Base-by-base conservation (phyloP, 352 stramenopile genomes). In the Globisporangium paroecandrum region DNA sequence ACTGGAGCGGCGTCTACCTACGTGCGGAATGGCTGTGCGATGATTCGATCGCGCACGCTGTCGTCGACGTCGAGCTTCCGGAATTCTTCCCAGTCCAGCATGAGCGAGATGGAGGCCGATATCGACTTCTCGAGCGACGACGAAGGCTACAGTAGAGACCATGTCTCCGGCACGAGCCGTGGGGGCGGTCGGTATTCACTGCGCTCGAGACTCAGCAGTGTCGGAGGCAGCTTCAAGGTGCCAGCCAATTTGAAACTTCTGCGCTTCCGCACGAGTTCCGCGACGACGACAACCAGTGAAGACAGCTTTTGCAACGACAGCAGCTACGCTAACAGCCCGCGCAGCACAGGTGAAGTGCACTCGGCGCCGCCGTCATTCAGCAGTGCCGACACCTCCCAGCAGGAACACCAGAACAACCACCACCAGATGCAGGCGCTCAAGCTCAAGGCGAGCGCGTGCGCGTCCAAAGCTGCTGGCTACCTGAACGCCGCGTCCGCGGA, bases 41-140 rank as follows among this genome's bases (percentile, higher is more conserved):
- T 72, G 57, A 64, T 47, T 24, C 67, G 67, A 13, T 69, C 54
- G 3, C 67, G 67, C 4, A 69, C 67, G 13, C 62, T 72, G 32
- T 70, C 67, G 46, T 61, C 62, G 4, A 41, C 60, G 7, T 51
- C 46, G 38, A 69, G 41, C 36, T 69, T 65, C n/a, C 59, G 59
- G 0, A 24, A 38, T 24, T 60, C 61, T 12, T 63, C 65, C n/a
- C 46, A 61, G 6, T n/a, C 54, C 22, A 36, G 22, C 32, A 64
- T 29, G 13, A 73, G 29, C 51, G 54, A 70, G 12, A 34, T 64
- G 8, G 67, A 65, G 18, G 61, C 87, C 49, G 77, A 78, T 29
- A 77, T 77, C 22, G 77, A 84, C 36, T 90, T 90, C 43, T 90
- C 83, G 3, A 87, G 81, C 63, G 81, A 89, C 29, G 77, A 88